Conservation (phyloP, 129 eudicot species). For the Helianthus annuus region DNA sequence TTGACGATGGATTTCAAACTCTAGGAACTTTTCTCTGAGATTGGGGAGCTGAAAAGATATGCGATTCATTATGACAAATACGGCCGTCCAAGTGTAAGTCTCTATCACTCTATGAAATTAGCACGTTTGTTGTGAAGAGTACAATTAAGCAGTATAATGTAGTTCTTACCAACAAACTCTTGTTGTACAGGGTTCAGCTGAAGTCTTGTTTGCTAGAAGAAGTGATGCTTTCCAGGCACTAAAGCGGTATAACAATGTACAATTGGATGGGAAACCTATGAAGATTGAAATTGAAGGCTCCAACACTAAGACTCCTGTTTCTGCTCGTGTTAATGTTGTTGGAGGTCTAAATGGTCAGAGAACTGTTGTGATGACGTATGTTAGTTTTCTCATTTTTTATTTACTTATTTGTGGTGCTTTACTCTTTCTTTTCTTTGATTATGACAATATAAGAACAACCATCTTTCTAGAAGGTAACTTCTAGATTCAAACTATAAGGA, state of each 20-base stretch:
- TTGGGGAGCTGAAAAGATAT: conserved; percentile 89
- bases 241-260: conserved; percentile 76
- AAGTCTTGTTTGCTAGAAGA: conserved; percentile 71
- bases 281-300: conserved; percentile 77
- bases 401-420: not conserved
- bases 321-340: conserved; percentile 79
- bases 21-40: conserved; percentile 87
- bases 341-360: conserved; percentile 79
- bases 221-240: conserved; percentile 86
- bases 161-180: not conserved
- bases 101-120: not conserved
- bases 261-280: conserved; percentile 90
- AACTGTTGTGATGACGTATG: conserved; percentile 81
- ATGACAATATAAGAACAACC: not conserved
- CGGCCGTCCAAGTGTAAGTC: conserved; percentile 92
- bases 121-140: not conserved
- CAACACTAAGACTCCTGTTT: conserved; percentile 48
- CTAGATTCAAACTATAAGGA: not conserved
- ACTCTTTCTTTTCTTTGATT: not conserved
- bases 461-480: not conserved
- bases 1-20: conserved; percentile 40
- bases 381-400: not conserved
- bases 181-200: conserved; percentile 74
- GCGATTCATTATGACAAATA: conserved; percentile 84
- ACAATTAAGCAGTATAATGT: not conserved